Conservation (phyloP, 805 yeast species). For the Hanseniaspora vineae region DNA sequence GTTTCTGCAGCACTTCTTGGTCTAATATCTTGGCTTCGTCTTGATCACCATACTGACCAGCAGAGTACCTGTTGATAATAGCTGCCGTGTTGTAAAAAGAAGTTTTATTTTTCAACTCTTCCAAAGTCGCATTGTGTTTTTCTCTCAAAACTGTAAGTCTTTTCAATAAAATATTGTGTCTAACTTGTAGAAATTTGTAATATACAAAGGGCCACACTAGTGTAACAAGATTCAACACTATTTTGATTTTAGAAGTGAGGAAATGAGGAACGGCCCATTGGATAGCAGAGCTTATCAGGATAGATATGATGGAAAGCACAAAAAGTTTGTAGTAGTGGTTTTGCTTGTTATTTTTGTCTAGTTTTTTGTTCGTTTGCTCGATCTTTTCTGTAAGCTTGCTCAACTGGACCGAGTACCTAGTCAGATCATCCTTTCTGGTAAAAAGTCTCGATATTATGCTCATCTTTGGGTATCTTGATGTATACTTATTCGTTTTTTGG, state of each 20-base stretch:
- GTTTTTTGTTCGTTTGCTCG: conserved; percentile 1
- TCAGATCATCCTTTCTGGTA: conserved; percentile 1
- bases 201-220: conserved; percentile 4
- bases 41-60: conserved; percentile 36
- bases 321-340: background rate
- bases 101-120: conserved; percentile 57
- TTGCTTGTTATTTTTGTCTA: background rate
- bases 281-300: background rate
- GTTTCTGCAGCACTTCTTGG: conserved; percentile 29
- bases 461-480: background rate
- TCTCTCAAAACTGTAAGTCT: conserved; percentile 1
- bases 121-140: conserved; percentile 43
- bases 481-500: too few species aligned
- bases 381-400: conserved; percentile 3
- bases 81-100: conserved; percentile 66
- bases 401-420: conserved; percentile 3
- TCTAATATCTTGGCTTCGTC: conserved; percentile 33
- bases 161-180: conserved; percentile 1
- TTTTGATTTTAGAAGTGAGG: conserved; percentile 1
- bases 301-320: background rate
- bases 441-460: background rate
- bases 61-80: conserved; percentile 49
- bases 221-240: conserved; percentile 2
- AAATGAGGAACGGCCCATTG: conserved; percentile 2
- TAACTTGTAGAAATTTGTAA: background rate